Conservation (phyloP, 176 grass and related monocot genomes). For the Eragrostis curvula region DNA sequence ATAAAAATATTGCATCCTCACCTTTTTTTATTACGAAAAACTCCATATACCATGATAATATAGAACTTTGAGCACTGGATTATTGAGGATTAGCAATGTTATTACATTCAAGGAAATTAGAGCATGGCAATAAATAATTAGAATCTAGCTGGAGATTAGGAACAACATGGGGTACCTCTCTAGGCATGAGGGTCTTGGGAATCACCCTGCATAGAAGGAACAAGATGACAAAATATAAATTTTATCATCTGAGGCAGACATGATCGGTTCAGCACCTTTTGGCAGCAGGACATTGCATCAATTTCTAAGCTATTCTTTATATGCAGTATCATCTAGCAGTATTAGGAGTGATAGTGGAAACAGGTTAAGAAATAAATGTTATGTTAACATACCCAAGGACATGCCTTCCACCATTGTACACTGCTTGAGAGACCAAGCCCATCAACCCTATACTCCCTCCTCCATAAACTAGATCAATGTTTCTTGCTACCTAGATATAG, state of each 20-base stretch:
- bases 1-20: neutral
- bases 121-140: slow-evolving; percentile 16
- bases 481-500: slow-evolving; percentile 46
- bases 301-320: slow-evolving; percentile 9
- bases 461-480: slow-evolving; percentile 59
- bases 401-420: slow-evolving; percentile 56
- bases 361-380: slow-evolving; percentile 5
- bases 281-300: neutral
- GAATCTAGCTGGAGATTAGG: slow-evolving; percentile 13
- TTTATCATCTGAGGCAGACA: slow-evolving; percentile 16
- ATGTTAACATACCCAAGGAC: slow-evolving; percentile 50
- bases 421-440: slow-evolving; percentile 57
- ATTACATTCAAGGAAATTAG: slow-evolving; percentile 15
- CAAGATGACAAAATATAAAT: slow-evolving; percentile 36
- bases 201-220: slow-evolving; percentile 54
- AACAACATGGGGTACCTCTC: slow-evolving; percentile 50
- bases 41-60: no score
- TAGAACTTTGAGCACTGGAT: neutral
- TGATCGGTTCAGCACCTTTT: slow-evolving; percentile 21
- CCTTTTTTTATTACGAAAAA: no score
- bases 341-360: slow-evolving; percentile 5
- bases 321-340: neutral
- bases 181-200: slow-evolving; percentile 67
- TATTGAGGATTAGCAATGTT: no score
- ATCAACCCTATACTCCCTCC: slow-evolving; percentile 58